Percentiles rank a stretch among this genome's conserved stretches.
Evolutionary conservation across 2,329 filamentous ascomycete species (phyloP).

Genomic region (Coleophoma eucalyptorum): DNA sequence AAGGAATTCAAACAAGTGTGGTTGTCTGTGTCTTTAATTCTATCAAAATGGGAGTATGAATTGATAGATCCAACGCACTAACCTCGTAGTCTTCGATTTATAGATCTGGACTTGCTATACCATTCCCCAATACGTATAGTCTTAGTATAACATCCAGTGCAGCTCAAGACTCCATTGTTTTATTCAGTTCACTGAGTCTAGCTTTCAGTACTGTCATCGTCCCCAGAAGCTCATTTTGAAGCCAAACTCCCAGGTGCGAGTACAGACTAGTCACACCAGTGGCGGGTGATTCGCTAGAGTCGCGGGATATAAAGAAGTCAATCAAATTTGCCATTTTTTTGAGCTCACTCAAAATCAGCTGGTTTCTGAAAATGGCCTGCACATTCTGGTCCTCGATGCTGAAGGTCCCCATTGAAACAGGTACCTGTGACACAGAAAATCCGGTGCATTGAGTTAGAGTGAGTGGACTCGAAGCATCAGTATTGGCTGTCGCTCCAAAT

Average conservation of each 20-base stretch:
- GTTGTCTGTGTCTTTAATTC: too few species aligned
- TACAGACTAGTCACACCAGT: slow-evolving; percentile 6
- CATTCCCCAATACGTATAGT: too few species aligned
- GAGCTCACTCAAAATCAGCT: slow-evolving; percentile 20
- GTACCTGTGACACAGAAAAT: slow-evolving; percentile 16
- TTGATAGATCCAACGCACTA: too few species aligned
- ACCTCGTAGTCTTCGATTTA: too few species aligned
- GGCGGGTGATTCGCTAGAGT: slow-evolving; percentile 4
- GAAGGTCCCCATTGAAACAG: slow-evolving; percentile 17
- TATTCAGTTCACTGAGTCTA: slow-evolving; percentile 7
- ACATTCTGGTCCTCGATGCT: slow-evolving; percentile 18
- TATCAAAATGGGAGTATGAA: too few species aligned
- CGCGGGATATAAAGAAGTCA: slow-evolving; percentile 9
- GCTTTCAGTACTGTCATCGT: slow-evolving; percentile 7
- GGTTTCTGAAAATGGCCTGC: slow-evolving; percentile 17
- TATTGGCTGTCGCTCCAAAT: neutral
- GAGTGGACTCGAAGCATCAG: slow-evolving; percentile 1
- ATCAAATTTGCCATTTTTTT: slow-evolving; percentile 14
- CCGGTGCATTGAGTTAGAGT: slow-evolving; percentile 17
- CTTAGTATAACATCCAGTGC: neutral
- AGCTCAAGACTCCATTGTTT: slow-evolving; percentile 3
- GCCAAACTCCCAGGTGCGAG: slow-evolving; percentile 10
- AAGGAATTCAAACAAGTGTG: too few species aligned
- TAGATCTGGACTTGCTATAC: too few species aligned
- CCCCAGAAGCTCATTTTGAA: slow-evolving; percentile 10